Evolutionary conservation across 2,329 filamentous ascomycete species (phyloP).

Genomic region (Aspergillus aculeatinus): DNA sequence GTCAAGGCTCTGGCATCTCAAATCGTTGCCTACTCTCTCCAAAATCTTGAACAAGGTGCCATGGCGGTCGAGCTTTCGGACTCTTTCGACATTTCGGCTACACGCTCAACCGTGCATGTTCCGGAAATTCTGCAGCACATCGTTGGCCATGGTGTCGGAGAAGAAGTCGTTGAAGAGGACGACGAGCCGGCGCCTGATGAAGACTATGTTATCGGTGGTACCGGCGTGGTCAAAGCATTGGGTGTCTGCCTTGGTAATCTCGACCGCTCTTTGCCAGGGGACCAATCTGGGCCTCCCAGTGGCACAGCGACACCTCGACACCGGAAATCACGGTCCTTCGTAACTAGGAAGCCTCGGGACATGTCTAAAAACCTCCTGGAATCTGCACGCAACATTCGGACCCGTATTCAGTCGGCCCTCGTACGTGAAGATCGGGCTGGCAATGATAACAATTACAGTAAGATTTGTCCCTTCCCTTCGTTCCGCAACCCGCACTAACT

Average conservation of each 20-base stretch:
- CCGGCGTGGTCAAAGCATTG: slow-evolving; percentile 90
- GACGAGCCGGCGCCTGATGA: slow-evolving; percentile 75
- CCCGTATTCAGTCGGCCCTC: slow-evolving; percentile 78
- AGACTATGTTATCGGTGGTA: slow-evolving; percentile 94
- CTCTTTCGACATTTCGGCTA: slow-evolving; percentile 49
- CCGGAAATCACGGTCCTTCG: slow-evolving; percentile 50
- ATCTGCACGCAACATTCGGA: slow-evolving; percentile 84
- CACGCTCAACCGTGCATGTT: slow-evolving; percentile 55
- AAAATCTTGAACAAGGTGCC: slow-evolving; percentile 81
- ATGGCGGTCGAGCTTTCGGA: slow-evolving; percentile 57
- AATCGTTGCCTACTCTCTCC: slow-evolving; percentile 89
- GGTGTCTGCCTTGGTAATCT: slow-evolving; percentile 86
- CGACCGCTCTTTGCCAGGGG: slow-evolving; percentile 50
- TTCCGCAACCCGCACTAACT: slow-evolving; percentile 6
- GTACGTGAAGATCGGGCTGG: slow-evolving; percentile 68
- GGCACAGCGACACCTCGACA: slow-evolving; percentile 56
- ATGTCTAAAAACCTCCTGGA: slow-evolving; percentile 89
- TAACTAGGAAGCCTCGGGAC: slow-evolving; percentile 71
- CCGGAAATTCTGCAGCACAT: slow-evolving; percentile 85
- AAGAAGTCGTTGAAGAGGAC: slow-evolving; percentile 55
- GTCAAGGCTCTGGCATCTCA: slow-evolving; percentile 91
- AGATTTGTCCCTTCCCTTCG: slow-evolving; percentile 41
- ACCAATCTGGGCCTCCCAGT: slow-evolving; percentile 47
- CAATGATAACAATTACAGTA: slow-evolving; percentile 76
- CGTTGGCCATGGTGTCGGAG: slow-evolving; percentile 66